Evolutionary conservation across 2,329 filamentous ascomycete species (phyloP).

Genomic region (Fusarium dimerum): DNA sequence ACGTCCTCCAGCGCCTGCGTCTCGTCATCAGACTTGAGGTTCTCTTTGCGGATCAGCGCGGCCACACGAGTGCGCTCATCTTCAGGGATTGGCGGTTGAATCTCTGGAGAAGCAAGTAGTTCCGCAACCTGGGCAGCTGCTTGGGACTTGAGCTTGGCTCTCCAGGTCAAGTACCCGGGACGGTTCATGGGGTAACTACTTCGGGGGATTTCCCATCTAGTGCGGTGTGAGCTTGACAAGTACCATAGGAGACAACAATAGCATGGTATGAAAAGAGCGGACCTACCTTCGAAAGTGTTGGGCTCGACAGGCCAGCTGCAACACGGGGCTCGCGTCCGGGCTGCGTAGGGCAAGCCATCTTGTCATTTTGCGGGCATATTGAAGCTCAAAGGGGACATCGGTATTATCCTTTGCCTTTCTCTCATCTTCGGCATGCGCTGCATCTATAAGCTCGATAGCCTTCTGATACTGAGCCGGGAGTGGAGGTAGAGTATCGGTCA

Average conservation of each 20-base stretch:
- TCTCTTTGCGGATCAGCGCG: conserved; percentile 77
- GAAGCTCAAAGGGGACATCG: conserved; percentile 71
- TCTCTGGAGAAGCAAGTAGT: conserved; percentile 44
- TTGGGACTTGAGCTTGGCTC: conserved; percentile 71
- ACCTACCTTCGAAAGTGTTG: conserved; percentile 74
- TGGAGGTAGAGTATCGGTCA: conserved; percentile 25
- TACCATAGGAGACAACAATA: neutral
- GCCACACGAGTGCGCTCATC: conserved; percentile 64
- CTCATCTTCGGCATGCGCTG: conserved; percentile 50
- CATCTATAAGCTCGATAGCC: conserved; percentile 71
- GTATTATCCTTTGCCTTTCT: conserved; percentile 42
- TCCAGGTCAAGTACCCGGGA: conserved; percentile 78
- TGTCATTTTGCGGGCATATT: conserved; percentile 81
- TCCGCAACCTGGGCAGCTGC: conserved; percentile 55
- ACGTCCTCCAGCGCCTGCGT: conserved; percentile 81
- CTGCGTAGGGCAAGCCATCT: conserved; percentile 64
- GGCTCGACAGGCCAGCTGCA: conserved; percentile 77
- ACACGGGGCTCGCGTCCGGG: conserved; percentile 63
- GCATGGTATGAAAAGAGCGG: neutral
- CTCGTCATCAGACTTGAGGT: conserved; percentile 59
- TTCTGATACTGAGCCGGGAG: conserved; percentile 44
- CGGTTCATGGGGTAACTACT: conserved; percentile 72
- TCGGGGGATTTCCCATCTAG: conserved; percentile 77
- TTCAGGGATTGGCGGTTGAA: conserved; percentile 39
- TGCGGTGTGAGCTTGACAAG: neutral